Base-by-base conservation (phyloP, 345 rosid genomes). In the Nasturtium officinale region DNA sequence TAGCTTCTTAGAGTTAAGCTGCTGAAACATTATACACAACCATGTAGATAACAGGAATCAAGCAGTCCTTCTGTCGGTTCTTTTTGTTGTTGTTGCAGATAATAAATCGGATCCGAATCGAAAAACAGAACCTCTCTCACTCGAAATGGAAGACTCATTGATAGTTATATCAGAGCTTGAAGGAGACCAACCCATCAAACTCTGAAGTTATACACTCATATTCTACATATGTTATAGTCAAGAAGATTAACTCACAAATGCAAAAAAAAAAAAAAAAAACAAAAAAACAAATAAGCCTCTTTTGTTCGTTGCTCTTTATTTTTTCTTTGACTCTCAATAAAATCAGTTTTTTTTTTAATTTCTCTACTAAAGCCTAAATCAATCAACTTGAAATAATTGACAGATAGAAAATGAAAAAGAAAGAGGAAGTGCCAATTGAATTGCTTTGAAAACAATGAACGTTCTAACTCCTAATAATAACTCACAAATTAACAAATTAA, bases 111-210 rank as follows among this genome's bases (percentile, higher is more conserved):
- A n/a, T n/a, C 99, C 93, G 9, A 62, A 40, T 54, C 85, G 87
- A 3, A 95, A 95, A 82, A 73, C 81, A 6, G 87, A 85, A 71
- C 83, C 96, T 17, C 86, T 90, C 2, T 74, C 79, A 12, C 86
- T 95, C 3, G 71, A 66, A 64, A 30, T 69, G 78, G 81, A 83
- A 1, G 99, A 95, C 79, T 82, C 86, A 1, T 76, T 95, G 53
- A 91, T 95, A 7, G 96, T 95, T 50, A 88, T 91, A 75, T 91
- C 99, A 3, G 99, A 95, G 86, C 90, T 88, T 13, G 93, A 95
- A 86, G 96, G 91, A 73, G 92, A 71, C 47, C 76, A 71, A 58
- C 77, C 80, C 6, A 71, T 64, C 62, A 65, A 26, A 57, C 10
- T 46, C 0, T 72, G 42, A 61, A 42, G 17, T 5, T 53, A 32